Base-by-base conservation (phyloP, 352 stramenopile species). In the Halophytophthora polymorphica region DNA sequence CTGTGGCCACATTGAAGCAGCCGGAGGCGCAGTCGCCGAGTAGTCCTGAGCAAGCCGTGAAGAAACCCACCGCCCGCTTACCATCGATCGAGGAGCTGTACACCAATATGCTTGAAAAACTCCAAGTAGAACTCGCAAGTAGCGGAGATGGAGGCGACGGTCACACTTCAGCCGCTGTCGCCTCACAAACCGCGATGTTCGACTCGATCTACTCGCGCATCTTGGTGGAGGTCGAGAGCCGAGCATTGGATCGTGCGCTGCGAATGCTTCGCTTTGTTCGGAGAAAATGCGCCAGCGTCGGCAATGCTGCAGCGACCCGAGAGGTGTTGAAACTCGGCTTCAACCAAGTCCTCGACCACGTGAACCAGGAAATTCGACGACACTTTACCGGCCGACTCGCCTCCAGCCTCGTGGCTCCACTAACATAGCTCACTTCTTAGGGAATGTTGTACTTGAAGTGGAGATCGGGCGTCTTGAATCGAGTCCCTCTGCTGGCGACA, bases 151-250 rank as follows among this genome's bases (percentile, higher is more conserved):
- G 61, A 54, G 2, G 25, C 8, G 40, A 48, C 2, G 35, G 50
- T 17, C 15, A 45, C 8, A 14, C 23, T 0, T n/a, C 3, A 12
- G 31, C 15, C 22, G 41, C 13, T 17, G 40, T 37, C 18, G 39
- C n/a, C 37, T 17, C 44, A 21, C 50, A 59, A 11, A 57, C 47
- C 21, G 45, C 60, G 31, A 69, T 64, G 10, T 90, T 93, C 28
- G 80, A 93, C 57, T 63, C 80, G 14, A 83, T 93, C 19, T 89
- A 88, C 57, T 83, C 71, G 1, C 72, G 83, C 4, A 82, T 90
- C 35, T 61, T 90, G 31, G 34, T 86, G 14, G 83, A 93, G 39
- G 69, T 93, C 23, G 83, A 93, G 48, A 66, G 61, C 18, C 61
- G 56, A 38, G 53, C 71, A 11, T 65, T 93, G 2, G 77, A 90